A percentile compares a stretch with the other conserved stretches of the same genome.
phyloP scores from a whole-genome alignment of 108 stramenopile species.

The Heterococcus sp. region DNA sequence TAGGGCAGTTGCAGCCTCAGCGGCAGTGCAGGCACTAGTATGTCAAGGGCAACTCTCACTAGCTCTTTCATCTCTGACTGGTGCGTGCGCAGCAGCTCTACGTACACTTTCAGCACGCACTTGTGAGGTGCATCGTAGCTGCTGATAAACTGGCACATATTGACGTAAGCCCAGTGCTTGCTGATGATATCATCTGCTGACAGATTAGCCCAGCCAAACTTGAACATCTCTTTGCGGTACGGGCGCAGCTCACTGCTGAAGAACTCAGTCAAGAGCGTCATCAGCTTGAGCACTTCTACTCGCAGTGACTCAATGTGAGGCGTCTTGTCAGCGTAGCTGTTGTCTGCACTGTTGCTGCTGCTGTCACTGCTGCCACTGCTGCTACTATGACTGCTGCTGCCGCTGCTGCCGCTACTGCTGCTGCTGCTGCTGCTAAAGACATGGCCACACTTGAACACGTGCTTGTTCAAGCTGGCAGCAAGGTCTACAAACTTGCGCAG shows the following conservation, averaged over 20 bases:
- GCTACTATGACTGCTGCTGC: not conserved
- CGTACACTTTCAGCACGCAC: slow-evolving; percentile 67
- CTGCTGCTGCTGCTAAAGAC: not conserved
- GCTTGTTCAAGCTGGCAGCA: not conserved
- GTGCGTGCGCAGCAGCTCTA: slow-evolving; percentile 71
- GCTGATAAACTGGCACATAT: slow-evolving; percentile 69
- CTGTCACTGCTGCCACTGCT: not conserved
- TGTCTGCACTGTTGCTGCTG: not conserved
- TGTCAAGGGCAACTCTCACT: slow-evolving; percentile 70
- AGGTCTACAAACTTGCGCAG: not conserved
- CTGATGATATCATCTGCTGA: not conserved
- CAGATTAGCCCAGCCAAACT: slow-evolving; percentile 74
- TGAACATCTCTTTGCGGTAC: slow-evolving; percentile 73
- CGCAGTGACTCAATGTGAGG: slow-evolving; percentile 41
- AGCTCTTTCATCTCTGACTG: slow-evolving; percentile 75
- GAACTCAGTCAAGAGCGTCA: slow-evolving; percentile 73
- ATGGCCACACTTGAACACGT: not conserved
- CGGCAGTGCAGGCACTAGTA: slow-evolving; percentile 76
- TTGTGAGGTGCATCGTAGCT: slow-evolving; percentile 76
- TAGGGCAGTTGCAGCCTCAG: too few relatives aligned
- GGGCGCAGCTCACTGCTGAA: slow-evolving; percentile 55
- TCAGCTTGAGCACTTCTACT: slow-evolving; percentile 80
- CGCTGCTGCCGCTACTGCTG: not conserved
- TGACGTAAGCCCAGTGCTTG: slow-evolving; percentile 86
- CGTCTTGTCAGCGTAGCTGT: not conserved